These are phyloP conservation scores for Pascua sp. DNA, from an alignment of 1,284 basidiomycete species.

Conservation along the genomic window DNA sequence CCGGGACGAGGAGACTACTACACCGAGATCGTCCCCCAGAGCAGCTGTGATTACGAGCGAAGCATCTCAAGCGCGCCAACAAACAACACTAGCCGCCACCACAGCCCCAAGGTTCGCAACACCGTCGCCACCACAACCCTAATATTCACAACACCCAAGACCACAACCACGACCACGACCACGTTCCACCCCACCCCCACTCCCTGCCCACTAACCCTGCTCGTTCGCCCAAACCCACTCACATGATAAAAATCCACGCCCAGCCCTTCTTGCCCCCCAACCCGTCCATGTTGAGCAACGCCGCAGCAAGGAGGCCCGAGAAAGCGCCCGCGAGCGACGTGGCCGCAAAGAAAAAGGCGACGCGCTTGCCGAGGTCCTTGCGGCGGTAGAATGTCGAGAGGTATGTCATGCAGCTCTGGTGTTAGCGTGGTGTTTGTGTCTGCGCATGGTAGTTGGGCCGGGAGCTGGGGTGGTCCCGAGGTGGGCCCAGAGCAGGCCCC, in stretches of 20 bases:
- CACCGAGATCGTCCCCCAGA: too few relatives aligned
- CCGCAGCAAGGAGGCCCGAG: slow-evolving; percentile 53
- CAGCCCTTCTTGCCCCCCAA: slow-evolving; percentile 50
- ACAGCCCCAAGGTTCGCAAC: too few relatives aligned
- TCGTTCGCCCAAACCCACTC: slow-evolving; percentile 1
- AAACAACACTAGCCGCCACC: too few relatives aligned
- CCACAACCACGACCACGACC: neutral
- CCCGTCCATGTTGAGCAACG: slow-evolving; percentile 54
- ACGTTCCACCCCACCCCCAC: neutral
- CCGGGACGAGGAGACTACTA: too few relatives aligned
- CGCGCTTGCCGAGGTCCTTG: slow-evolving; percentile 54
- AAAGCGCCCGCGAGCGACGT: slow-evolving; percentile 52
- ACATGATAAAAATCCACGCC: slow-evolving; percentile 58
- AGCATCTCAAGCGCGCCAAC: too few relatives aligned
- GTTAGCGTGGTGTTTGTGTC: neutral
- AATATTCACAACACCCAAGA: too few relatives aligned
- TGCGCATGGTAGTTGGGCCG: too few relatives aligned
- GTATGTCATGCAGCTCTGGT: slow-evolving; percentile 39
- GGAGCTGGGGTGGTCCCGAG: too few relatives aligned
- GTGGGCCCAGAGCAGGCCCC: too few relatives aligned
- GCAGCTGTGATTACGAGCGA: too few relatives aligned
- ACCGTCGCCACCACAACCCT: too few relatives aligned
- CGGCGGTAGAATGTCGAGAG: slow-evolving; percentile 57
- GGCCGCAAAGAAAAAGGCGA: slow-evolving; percentile 57
- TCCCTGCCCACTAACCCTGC: too few relatives aligned